These are phyloP conservation scores for Amanita molliuscula DNA, from an alignment of 768 basidiomycete genomes.

Conservation along the genomic window DNA sequence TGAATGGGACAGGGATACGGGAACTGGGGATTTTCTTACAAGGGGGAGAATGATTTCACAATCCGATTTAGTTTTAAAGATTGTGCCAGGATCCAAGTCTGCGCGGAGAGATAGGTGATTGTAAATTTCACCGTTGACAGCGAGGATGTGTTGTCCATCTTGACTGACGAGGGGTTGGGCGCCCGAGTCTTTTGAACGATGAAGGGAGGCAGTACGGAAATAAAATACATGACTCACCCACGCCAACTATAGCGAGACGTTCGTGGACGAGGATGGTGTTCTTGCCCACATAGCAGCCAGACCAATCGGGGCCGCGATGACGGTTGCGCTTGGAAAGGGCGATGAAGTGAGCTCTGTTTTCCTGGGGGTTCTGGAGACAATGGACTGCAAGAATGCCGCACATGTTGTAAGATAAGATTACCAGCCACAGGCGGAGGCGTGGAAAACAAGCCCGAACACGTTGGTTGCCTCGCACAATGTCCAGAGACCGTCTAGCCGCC, in stretches of 20 bases:
- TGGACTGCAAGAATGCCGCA: constrained; percentile 90
- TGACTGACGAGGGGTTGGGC: constrained; percentile 89
- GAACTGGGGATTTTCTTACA: constrained; percentile 28
- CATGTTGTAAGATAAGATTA: constrained; percentile 37
- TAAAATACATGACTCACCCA: constrained; percentile 48
- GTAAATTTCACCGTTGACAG: constrained; percentile 99
- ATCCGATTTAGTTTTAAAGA: constrained; percentile 96
- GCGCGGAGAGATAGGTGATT: constrained; percentile 83
- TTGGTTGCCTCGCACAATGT: constrained; percentile 16
- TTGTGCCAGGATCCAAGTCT: constrained; percentile 48
- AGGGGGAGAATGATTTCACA: constrained; percentile 95
- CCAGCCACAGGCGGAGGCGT: not conserved
- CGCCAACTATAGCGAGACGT: constrained; percentile 94
- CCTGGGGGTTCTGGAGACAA: constrained; percentile 60
- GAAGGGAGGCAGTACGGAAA: not conserved
- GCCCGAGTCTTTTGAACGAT: constrained; percentile 65
- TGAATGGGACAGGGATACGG: not conserved
- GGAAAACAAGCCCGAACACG: not conserved
- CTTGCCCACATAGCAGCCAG: constrained; percentile 84
- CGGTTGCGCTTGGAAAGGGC: constrained; percentile 83
- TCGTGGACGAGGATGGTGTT: constrained; percentile 85
- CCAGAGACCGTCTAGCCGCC: constrained; percentile 29
- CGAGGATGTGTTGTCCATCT: constrained; percentile 73
- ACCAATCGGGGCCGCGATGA: constrained; percentile 98
- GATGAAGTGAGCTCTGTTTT: constrained; percentile 65